phyloP scores from a whole-genome alignment of 306 rosid genomes.

The Corylus heterophylla region DNA sequence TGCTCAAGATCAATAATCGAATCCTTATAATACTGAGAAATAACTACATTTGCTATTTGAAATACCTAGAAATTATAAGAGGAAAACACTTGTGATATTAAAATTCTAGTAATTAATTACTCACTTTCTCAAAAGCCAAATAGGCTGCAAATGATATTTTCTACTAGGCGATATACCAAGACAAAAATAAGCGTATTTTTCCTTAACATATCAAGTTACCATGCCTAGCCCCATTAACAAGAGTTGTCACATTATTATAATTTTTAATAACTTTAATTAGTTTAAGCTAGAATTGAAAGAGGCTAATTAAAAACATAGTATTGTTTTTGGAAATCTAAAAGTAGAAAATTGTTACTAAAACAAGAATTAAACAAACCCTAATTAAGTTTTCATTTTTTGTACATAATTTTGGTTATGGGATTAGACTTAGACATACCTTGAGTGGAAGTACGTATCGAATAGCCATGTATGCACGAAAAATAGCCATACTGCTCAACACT shows the following conservation, averaged over 20 bases:
- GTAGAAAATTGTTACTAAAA: not conserved
- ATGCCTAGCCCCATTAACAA: not conserved
- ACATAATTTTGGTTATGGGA: not conserved
- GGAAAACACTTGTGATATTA: no score
- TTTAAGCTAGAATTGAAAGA: no score
- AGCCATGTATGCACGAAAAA: constrained; percentile 24
- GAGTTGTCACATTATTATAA: no score
- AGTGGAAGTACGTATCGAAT: constrained; percentile 30
- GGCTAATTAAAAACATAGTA: no score
- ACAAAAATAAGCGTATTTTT: not conserved
- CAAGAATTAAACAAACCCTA: not conserved
- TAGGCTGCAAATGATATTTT: no score
- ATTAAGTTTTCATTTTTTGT: not conserved
- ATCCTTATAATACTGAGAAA: not conserved
- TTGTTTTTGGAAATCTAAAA: no score
- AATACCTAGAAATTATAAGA: constrained; percentile 26
- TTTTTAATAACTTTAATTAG: no score
- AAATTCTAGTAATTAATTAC: no score
- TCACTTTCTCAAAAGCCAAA: no score
- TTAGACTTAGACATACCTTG: constrained; percentile 29
- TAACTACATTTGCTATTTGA: constrained; percentile 19
- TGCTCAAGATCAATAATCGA: not conserved
- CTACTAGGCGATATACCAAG: not conserved
- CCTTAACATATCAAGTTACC: not conserved
- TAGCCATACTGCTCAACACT: constrained; percentile 12